These are phyloP conservation scores for Phaeosphaeriaceae sp. DNA, from an alignment of 2,329 filamentous ascomycete species.

Conservation along the genomic window DNA sequence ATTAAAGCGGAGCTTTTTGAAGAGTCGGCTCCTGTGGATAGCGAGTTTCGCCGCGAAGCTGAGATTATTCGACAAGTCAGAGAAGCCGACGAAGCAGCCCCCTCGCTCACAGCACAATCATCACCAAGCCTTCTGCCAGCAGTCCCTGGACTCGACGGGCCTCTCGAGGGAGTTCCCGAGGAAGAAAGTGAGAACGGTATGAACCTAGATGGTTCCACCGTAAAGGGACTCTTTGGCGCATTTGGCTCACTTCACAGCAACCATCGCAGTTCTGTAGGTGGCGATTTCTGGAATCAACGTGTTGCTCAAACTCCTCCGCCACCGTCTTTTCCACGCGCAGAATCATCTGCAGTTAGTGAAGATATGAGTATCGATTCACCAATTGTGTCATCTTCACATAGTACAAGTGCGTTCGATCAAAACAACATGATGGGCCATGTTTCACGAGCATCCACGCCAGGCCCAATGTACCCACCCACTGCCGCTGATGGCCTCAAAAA, in stretches of 20 bases:
- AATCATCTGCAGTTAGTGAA: constrained; percentile 64
- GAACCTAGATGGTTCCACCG: constrained; percentile 51
- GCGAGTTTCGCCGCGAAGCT: constrained; percentile 86
- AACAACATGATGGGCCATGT: constrained; percentile 28
- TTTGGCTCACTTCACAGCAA: constrained; percentile 77
- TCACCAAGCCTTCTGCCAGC: constrained; percentile 70
- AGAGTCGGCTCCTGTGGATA: constrained; percentile 85
- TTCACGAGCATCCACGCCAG: constrained; percentile 47
- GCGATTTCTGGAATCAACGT: constrained; percentile 80
- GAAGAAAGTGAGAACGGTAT: constrained; percentile 65
- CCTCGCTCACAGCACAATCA: constrained; percentile 66
- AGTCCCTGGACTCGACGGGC: constrained; percentile 61
- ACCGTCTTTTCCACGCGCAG: constrained; percentile 61
- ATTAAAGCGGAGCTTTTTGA: constrained; percentile 89
- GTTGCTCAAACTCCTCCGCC: constrained; percentile 61
- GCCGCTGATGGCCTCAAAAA: constrained; percentile 52
- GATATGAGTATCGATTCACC: constrained; percentile 78
- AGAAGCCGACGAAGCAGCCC: constrained; percentile 76
- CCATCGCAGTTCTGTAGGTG: constrained; percentile 74
- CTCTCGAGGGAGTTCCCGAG: constrained; percentile 72
- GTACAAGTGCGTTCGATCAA: constrained; percentile 23
- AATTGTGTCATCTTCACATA: constrained; percentile 34
- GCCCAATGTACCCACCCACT: constrained; percentile 44
- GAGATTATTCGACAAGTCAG: constrained; percentile 95
- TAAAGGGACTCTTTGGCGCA: constrained; percentile 62